Evolutionary conservation across 345 rosid genomes (phyloP).

Genomic region (Linum lewisii): DNA sequence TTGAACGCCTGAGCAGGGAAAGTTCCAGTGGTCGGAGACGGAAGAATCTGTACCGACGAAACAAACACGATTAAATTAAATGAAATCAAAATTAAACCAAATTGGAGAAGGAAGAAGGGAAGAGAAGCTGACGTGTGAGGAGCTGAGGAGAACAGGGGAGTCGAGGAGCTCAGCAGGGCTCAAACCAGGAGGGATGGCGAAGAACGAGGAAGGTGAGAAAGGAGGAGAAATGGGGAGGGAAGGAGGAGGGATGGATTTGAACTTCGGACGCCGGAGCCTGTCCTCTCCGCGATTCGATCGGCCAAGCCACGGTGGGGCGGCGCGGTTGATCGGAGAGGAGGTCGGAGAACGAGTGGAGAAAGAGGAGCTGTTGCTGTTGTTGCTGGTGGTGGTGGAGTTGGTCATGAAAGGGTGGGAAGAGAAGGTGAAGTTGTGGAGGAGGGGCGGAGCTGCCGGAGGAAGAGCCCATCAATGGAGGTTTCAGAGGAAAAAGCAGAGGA

Average conservation of each 20-base stretch:
- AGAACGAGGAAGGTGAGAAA: constrained; percentile 64
- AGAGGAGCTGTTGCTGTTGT: constrained; percentile 19
- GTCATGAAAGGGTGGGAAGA: too few relatives aligned
- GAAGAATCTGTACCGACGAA: constrained; percentile 46
- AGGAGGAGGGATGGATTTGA: constrained; percentile 71
- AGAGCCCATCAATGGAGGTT: too few relatives aligned
- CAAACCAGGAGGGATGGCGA: constrained; percentile 67
- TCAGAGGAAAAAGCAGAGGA: too few relatives aligned
- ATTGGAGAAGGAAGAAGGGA: not conserved
- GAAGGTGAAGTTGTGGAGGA: too few relatives aligned
- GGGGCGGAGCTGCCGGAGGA: too few relatives aligned
- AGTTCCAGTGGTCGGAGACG: constrained; percentile 86
- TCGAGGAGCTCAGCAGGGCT: constrained; percentile 70
- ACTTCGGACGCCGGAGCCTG: constrained; percentile 66
- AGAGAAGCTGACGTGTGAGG: constrained; percentile 47
- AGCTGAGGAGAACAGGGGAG: constrained; percentile 69
- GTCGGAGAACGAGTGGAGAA: constrained; percentile 51
- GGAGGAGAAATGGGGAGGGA: constrained; percentile 74
- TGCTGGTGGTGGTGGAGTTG: constrained; percentile 6
- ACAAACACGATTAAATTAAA: not conserved
- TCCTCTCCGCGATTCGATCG: constrained; percentile 42
- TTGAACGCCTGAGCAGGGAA: constrained; percentile 42
- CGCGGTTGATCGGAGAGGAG: constrained; percentile 33
- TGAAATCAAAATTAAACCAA: not conserved
- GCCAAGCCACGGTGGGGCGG: constrained; percentile 21